Conservation (phyloP, 2,329 filamentous ascomycete genomes). For the Calonectria ilicicola region DNA sequence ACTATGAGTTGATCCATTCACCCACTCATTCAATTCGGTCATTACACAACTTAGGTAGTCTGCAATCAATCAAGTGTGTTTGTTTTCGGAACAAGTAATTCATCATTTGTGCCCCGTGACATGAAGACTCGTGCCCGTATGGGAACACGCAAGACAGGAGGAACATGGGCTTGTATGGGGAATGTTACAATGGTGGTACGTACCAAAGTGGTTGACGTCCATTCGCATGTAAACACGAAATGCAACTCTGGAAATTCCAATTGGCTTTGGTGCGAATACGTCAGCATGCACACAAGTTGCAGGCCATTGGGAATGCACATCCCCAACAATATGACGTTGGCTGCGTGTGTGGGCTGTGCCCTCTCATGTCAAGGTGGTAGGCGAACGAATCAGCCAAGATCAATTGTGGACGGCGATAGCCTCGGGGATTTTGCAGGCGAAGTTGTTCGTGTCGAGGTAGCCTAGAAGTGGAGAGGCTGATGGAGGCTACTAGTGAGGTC, state of each 20-base stretch:
- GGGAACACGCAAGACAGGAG: neutral
- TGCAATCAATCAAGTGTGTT: slow-evolving; percentile 41
- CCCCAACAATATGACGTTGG: neutral
- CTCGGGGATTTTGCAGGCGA: neutral
- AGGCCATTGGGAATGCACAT: neutral
- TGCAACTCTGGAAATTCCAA: too few species aligned
- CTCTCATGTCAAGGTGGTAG: neutral
- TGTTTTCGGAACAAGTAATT: slow-evolving; percentile 14
- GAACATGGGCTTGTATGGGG: neutral
- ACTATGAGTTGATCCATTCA: slow-evolving; percentile 16
- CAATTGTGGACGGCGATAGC: neutral
- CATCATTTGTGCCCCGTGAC: neutral
- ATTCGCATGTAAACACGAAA: neutral
- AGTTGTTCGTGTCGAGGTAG: neutral
- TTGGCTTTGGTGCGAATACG: neutral
- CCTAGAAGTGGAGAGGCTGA: neutral
- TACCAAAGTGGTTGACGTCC: neutral
- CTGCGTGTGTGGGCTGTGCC: neutral
- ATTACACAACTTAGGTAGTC: slow-evolving; percentile 39
- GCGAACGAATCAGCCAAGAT: neutral
- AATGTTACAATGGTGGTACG: neutral
- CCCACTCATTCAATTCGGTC: slow-evolving; percentile 33
- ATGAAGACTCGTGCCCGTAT: neutral
- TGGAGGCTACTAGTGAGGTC: neutral
- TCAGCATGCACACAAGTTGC: neutral